Percentiles rank a stretch among this genome's conserved stretches.
These are phyloP conservation scores for Acanthamoeba royreba DNA, from an alignment of 208 protist genomes.

Conservation along the genomic window DNA sequence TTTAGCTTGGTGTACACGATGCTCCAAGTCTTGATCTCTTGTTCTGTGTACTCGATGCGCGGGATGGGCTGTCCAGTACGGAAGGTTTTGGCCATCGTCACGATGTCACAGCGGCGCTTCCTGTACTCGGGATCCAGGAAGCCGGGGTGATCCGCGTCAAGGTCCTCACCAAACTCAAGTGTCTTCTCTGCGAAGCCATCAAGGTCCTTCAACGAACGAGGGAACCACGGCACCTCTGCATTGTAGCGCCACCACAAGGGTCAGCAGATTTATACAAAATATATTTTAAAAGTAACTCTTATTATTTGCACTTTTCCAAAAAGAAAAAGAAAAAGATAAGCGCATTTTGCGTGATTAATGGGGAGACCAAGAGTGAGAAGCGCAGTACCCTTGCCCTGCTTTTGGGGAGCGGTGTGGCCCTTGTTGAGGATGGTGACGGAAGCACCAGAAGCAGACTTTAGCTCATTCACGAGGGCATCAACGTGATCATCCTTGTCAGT, in stretches of 20 bases:
- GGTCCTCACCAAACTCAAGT: constrained; percentile 86
- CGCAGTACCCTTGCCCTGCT: too few species aligned
- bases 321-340: too few species aligned
- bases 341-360: too few species aligned
- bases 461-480: background rate
- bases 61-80: constrained; percentile 83
- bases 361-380: too few species aligned
- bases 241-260: too few species aligned
- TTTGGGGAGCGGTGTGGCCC: too few species aligned
- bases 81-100: background rate
- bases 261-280: too few species aligned
- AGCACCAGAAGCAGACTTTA: background rate
- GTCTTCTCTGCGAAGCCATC: constrained; percentile 85
- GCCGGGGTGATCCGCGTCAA: constrained; percentile 90
- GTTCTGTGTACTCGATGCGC: constrained; percentile 87
- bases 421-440: constrained; percentile 30
- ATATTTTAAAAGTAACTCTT: too few species aligned
- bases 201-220: constrained; percentile 80
- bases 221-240: constrained; percentile 70
- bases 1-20: constrained; percentile 80
- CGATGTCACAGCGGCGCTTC: constrained; percentile 79
- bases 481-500: background rate
- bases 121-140: constrained; percentile 93
- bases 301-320: too few species aligned
- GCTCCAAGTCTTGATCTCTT: constrained; percentile 90